phyloP scores from a whole-genome alignment of 225 moss, liverwort and hornwort species.

The Pseudoscleropodium purum region DNA sequence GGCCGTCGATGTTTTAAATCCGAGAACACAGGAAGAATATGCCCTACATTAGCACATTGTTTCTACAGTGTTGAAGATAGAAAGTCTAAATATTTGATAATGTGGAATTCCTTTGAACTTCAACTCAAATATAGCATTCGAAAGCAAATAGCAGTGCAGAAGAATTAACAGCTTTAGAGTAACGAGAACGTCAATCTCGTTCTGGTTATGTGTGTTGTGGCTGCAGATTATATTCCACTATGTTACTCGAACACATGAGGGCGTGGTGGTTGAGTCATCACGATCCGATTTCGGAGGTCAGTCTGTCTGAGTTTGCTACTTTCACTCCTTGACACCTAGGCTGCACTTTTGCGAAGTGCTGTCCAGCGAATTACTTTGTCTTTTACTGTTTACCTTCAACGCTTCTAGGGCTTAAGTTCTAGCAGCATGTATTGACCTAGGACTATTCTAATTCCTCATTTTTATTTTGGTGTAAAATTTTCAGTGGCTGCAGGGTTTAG shows the following conservation, averaged over 20 bases:
- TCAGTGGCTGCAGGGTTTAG: background rate
- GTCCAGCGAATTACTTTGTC: background rate
- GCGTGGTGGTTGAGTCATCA: conserved; percentile 76
- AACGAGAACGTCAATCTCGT: background rate
- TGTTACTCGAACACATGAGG: conserved; percentile 66
- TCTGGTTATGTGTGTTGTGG: background rate
- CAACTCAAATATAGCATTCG: background rate
- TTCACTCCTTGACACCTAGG: background rate
- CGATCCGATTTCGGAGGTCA: conserved; percentile 83
- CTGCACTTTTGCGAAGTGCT: background rate
- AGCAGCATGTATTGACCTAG: background rate
- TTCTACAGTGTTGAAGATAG: background rate
- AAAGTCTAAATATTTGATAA: background rate
- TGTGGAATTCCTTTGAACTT: background rate
- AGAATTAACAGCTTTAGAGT: background rate
- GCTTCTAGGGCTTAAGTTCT: background rate
- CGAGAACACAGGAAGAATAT: background rate
- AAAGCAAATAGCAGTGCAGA: background rate
- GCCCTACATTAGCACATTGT: background rate
- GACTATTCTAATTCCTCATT: background rate
- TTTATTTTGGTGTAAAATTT: background rate
- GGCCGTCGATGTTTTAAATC: background rate
- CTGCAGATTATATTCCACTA: conserved; percentile 70
- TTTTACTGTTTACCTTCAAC: background rate
- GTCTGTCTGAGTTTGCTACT: background rate